These are phyloP conservation scores for Saccharomycopsis javanensis DNA, from an alignment of 805 yeast species.

Conservation along the genomic window DNA sequence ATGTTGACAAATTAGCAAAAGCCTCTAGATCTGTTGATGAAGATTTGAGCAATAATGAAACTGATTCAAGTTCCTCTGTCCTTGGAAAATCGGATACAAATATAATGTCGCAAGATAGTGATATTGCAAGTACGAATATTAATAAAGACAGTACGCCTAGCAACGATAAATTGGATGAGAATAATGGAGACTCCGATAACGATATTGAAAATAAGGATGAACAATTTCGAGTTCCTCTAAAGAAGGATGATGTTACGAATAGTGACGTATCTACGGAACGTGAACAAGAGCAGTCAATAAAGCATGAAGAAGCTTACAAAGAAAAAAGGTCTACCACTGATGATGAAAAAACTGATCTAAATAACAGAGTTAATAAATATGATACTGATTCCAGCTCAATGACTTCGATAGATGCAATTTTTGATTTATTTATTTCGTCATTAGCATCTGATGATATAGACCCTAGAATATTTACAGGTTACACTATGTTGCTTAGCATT, in stretches of 20 bases:
- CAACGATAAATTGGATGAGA: background rate
- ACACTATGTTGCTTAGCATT: slow-evolving; percentile 57
- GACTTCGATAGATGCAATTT: slow-evolving; percentile 59
- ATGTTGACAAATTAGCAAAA: background rate
- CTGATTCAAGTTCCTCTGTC: background rate
- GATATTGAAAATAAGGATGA: background rate
- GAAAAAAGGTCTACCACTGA: background rate
- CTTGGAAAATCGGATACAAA: background rate
- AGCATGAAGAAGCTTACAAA: background rate
- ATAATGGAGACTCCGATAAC: background rate
- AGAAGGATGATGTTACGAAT: no score
- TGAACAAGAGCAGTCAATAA: background rate
- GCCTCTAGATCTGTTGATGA: background rate
- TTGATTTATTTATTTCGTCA: slow-evolving; percentile 62
- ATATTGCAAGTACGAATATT: background rate
- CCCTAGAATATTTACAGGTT: slow-evolving; percentile 65
- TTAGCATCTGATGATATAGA: slow-evolving; percentile 48
- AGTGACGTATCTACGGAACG: no score
- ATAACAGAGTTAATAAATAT: background rate
- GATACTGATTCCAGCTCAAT: background rate
- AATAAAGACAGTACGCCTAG: background rate
- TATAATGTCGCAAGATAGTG: background rate
- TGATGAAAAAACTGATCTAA: background rate
- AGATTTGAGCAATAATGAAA: background rate
- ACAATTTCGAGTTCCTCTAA: no score